Percentiles rank a stretch among this genome's conserved stretches.
phyloP scores from a whole-genome alignment of 805 yeast species.

The Ogataea trehalophila region DNA sequence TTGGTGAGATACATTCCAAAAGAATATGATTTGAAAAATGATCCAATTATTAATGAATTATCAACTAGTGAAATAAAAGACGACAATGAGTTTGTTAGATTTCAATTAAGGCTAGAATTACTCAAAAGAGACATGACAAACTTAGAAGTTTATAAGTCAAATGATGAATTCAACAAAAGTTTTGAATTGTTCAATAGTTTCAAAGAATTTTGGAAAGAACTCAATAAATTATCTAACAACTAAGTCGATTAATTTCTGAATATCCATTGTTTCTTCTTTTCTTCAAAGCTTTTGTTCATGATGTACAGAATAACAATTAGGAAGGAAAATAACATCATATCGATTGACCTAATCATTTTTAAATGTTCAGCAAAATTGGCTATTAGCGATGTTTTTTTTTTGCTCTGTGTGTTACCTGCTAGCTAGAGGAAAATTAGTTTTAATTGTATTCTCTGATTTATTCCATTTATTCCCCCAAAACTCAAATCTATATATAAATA shows the following conservation, averaged over 20 bases:
- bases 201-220: constrained; percentile 14
- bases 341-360: too few relatives aligned
- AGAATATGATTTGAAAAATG: constrained; percentile 8
- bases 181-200: constrained; percentile 11
- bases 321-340: too few relatives aligned
- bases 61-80: background rate
- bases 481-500: too few relatives aligned
- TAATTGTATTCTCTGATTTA: too few relatives aligned
- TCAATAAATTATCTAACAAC: background rate
- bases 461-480: too few relatives aligned
- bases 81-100: constrained; percentile 11
- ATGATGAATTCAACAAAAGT: background rate
- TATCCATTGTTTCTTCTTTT: too few relatives aligned
- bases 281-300: too few relatives aligned
- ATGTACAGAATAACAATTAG: too few relatives aligned
- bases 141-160: background rate
- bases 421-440: too few relatives aligned
- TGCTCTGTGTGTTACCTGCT: too few relatives aligned
- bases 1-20: constrained; percentile 6
- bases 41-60: constrained; percentile 11
- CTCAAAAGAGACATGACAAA: constrained; percentile 11
- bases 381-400: too few relatives aligned
- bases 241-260: background rate
- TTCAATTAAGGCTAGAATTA: constrained; percentile 13
- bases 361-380: too few relatives aligned